phyloP scores from a whole-genome alignment of 306 rosid genomes.

The Malus sylvestris region DNA sequence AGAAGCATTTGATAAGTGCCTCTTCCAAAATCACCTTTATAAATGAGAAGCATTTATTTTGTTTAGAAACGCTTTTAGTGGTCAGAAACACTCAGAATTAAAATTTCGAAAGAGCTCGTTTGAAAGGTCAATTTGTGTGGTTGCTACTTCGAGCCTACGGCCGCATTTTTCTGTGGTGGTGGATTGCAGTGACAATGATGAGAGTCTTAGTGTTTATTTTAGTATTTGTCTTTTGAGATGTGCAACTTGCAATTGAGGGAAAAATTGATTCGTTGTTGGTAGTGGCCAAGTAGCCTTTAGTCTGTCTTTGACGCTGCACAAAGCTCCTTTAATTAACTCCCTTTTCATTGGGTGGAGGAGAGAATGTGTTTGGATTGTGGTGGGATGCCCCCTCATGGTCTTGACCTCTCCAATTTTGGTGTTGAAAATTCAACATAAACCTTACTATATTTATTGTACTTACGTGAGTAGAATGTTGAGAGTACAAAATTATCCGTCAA shows the following conservation, averaged over 20 bases:
- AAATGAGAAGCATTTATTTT: too few species aligned
- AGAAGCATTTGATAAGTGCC: too few species aligned
- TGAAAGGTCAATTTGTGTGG: neutral
- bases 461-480: neutral
- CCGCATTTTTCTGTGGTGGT: neutral
- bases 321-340: neutral
- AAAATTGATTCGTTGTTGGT: neutral
- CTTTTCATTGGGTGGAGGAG: neutral
- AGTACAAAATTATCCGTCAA: neutral
- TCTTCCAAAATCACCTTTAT: too few species aligned
- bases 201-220: neutral
- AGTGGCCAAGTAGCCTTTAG: neutral
- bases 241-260: neutral
- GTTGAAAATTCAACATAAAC: neutral
- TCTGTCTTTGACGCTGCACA: neutral
- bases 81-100: neutral
- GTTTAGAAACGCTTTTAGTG: too few species aligned
- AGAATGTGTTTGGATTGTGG: neutral
- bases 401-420: neutral
- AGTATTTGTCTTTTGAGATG: neutral
- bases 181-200: neutral
- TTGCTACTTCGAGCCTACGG: neutral
- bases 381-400: neutral
- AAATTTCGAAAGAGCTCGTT: neutral
- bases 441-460: too few species aligned